Percentiles rank a stretch among this genome's conserved stretches.
Evolutionary conservation across 2,329 filamentous ascomycete genomes (phyloP).

Genomic region (Plectosphaerella sp.): DNA sequence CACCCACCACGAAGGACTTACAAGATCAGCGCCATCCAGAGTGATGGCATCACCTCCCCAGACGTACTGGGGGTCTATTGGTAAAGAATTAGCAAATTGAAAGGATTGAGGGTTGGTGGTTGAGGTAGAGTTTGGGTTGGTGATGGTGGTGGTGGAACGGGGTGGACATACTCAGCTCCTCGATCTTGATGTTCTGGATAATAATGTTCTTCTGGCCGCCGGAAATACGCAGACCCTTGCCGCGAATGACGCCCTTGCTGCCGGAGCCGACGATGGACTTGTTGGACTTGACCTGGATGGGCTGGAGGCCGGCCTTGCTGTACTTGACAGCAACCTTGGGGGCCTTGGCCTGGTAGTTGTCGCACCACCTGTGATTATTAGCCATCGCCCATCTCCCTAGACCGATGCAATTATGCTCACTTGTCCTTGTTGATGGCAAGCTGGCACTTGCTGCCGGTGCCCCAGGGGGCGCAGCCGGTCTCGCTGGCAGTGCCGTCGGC

Average conservation of each 20-base stretch:
- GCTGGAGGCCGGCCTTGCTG: conserved; percentile 46
- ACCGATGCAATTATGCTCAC: no score
- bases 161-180: conserved; percentile 6
- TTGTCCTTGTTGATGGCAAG: conserved; percentile 54
- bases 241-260: conserved; percentile 48
- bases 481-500: conserved; percentile 48
- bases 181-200: conserved; percentile 46
- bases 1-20: conserved; percentile 11
- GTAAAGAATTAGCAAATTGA: not conserved
- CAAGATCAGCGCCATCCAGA: conserved; percentile 37
- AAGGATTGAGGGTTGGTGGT: not conserved
- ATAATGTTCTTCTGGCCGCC: conserved; percentile 50
- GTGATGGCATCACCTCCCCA: conserved; percentile 58
- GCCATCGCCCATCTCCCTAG: no score
- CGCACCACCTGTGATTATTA: conserved; percentile 28
- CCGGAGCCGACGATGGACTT: conserved; percentile 54
- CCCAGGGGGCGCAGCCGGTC: conserved; percentile 55
- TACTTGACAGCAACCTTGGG: conserved; percentile 39
- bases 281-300: conserved; percentile 50
- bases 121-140: not conserved
- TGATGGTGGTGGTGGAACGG: not conserved
- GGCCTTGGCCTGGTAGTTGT: conserved; percentile 51
- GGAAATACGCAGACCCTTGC: conserved; percentile 49
- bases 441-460: conserved; percentile 45
- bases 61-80: conserved; percentile 45